phyloP scores from a whole-genome alignment of 768 basidiomycete genomes.

The Lentinula detonsa region DNA sequence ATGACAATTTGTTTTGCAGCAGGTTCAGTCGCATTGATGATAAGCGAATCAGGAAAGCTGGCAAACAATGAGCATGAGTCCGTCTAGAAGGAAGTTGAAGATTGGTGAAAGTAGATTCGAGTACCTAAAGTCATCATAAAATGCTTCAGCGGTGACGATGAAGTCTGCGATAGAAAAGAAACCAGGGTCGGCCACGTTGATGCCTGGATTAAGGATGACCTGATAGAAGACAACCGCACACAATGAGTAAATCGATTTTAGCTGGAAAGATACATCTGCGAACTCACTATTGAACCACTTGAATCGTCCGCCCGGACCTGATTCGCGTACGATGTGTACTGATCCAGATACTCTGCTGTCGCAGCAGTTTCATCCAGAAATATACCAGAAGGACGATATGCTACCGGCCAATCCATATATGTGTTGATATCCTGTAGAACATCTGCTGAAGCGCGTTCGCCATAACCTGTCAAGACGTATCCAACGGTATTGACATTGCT shows the following conservation, averaged over 20 bases:
- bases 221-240: conserved; percentile 3
- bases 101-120: no score
- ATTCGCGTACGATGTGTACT: conserved; percentile 4
- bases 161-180: conserved; percentile 14
- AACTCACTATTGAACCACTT: no score
- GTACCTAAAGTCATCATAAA: conserved; percentile 8
- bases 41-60: not conserved
- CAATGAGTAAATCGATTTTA: no score
- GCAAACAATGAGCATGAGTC: not conserved
- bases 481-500: conserved; percentile 24
- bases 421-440: conserved; percentile 23
- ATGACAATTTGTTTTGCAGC: not conserved
- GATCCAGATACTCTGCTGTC: conserved; percentile 10
- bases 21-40: not conserved
- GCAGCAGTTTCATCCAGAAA: conserved; percentile 29
- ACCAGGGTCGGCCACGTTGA: conserved; percentile 7
- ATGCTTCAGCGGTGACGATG: conserved; percentile 20
- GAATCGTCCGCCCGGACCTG: no score
- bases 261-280: no score
- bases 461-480: conserved; percentile 24
- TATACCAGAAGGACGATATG: conserved; percentile 17
- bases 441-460: conserved; percentile 12
- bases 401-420: conserved; percentile 13
- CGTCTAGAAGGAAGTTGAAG: not conserved
- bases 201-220: conserved; percentile 16